Conservation (phyloP, 73 alveolate genomes). For the Blepharisma stoltei region DNA sequence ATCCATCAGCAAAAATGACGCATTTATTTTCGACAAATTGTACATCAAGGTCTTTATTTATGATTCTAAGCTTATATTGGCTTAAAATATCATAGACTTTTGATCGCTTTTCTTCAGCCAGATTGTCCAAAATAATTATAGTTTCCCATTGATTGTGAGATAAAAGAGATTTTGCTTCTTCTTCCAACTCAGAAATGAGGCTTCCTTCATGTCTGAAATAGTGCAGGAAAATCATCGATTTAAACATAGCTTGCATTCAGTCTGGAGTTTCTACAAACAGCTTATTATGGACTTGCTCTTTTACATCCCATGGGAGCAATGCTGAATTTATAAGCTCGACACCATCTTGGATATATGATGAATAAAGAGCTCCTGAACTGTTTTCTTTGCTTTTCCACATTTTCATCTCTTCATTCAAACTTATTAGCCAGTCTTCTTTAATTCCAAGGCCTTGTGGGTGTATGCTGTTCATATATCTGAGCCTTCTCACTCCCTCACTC, state of each 20-base stretch:
- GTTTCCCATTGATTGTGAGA: constrained; percentile 32
- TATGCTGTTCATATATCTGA: constrained; percentile 19
- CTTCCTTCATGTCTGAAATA: constrained; percentile 36
- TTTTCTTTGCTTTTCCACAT: not conserved
- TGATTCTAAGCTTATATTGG: constrained; percentile 23
- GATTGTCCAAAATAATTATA: constrained; percentile 25
- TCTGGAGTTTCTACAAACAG: constrained; percentile 22
- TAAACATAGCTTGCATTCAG: constrained; percentile 27
- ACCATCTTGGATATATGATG: constrained; percentile 25
- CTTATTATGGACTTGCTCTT: not conserved
- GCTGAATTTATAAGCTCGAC: constrained; percentile 11
- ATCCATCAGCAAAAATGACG: constrained; percentile 45
- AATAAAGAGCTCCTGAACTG: constrained; percentile 18
- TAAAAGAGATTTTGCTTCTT: constrained; percentile 24
- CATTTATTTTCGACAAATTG: constrained; percentile 12
- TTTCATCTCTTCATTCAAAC: constrained; percentile 18
- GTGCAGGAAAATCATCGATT: constrained; percentile 31
- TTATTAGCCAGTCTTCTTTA: constrained; percentile 13
- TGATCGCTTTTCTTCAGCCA: constrained; percentile 12
- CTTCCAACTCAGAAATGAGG: constrained; percentile 8
- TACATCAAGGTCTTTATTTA: constrained; percentile 29
- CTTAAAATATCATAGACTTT: constrained; percentile 30
- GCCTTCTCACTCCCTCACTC: no score
- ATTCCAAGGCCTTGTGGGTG: constrained; percentile 11
- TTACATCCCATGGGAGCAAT: constrained; percentile 19